Base-by-base conservation (phyloP, 768 basidiomycete species). In the Pleurotus pulmonarius region DNA sequence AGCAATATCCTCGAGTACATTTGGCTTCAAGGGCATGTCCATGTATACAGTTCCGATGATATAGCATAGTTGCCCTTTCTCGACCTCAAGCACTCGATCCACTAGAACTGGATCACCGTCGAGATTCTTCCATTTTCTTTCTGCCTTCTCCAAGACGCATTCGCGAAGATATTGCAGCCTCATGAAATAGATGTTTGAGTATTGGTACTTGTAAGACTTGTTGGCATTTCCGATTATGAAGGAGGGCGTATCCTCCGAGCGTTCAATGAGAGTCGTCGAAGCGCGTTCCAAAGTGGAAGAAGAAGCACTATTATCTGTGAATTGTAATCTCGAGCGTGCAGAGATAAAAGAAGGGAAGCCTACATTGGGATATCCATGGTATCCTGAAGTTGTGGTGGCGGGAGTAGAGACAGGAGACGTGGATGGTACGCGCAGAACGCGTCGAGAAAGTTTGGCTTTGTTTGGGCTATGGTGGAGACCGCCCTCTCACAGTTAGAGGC, bases 1-100 rank as follows among this genome's bases (percentile, higher is more conserved):
- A 20, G 88, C 93, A 61, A 98, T 83, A 60, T 99, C 97, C 63
- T 94, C 90, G 59, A 99, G 80, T n/a, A 99, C 91, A 65, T 98
- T 98, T 0, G 96, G 96, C 66, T 99, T 99, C 51, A 98, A 77
- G 7, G 94, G 92, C 97, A 99, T 99, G 58, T 99, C 94, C 86
- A 98, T 88, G 69, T 98, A 99, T 5, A 98, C 87, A 0, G 97
- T 99, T 3, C 97, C 97, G 54, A 97, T 76, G 59, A 98, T 82
- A 69, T 88, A 98, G 70, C 94, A 97, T 55, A 96, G 75, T 63
- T 88, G 77, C 1, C 88, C 88, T 63, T 92, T 90, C 46, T 85
- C 74, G 6, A 98, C 87, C 57, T 98, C 96, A 3, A 97, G 83
- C 2, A 96, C 90, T 26, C 92, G 80, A 5, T 85, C 79, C n/a